phyloP scores from a whole-genome alignment of 306 rosid genomes.

The Glycine soja region DNA sequence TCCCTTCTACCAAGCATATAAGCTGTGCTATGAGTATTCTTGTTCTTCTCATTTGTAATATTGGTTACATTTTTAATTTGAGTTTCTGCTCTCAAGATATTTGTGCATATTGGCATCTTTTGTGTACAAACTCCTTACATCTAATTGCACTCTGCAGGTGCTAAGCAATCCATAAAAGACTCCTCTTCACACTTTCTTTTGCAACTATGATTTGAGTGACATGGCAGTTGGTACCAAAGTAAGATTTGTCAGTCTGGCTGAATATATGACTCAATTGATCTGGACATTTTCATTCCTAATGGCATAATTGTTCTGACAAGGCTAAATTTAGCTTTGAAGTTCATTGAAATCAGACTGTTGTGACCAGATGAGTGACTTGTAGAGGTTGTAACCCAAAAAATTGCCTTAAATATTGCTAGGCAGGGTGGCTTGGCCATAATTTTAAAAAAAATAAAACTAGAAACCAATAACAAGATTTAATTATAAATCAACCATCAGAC shows the following conservation, averaged over 20 bases:
- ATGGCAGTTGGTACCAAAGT: conserved; percentile 98
- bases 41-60: conserved; percentile 6
- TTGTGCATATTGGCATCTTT: conserved; percentile 14
- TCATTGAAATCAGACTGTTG: conserved; percentile 7
- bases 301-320: conserved; percentile 23
- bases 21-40: too few species aligned
- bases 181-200: conserved; percentile 97
- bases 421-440: neutral
- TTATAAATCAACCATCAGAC: conserved; percentile 22
- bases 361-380: neutral
- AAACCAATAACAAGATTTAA: conserved; percentile 20
- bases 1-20: too few species aligned
- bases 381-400: too few species aligned
- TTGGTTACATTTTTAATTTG: conserved; percentile 18
- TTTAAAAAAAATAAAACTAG: neutral
- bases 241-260: conserved; percentile 47
- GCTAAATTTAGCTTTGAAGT: conserved; percentile 26
- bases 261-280: conserved; percentile 19
- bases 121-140: conserved; percentile 25
- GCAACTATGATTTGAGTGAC: conserved; percentile 95
- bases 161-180: conserved; percentile 99
- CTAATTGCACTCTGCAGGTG: conserved; percentile 64
- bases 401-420: too few species aligned
- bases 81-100: neutral
- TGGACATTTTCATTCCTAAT: conserved; percentile 25